Evolutionary conservation across 1,284 basidiomycete genomes (phyloP).

Genomic region (Pseudozyma flocculosa): DNA sequence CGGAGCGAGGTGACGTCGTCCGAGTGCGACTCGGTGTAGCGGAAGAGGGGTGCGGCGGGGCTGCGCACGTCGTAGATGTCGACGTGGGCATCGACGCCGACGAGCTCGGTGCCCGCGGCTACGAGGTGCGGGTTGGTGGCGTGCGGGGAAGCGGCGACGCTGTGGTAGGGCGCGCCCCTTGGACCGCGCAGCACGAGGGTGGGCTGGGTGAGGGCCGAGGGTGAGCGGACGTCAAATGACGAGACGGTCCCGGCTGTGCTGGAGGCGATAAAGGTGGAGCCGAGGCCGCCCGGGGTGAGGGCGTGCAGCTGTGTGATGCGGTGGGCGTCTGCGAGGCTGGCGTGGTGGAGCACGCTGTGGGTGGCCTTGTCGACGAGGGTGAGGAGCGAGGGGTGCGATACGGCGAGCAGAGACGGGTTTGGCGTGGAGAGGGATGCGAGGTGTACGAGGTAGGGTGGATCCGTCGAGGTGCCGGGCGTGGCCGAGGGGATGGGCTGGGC

Average conservation of each 20-base stretch:
- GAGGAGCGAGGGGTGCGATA: constrained; percentile 31
- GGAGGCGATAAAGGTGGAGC: constrained; percentile 20
- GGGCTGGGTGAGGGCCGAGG: constrained; percentile 5
- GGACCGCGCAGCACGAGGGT: constrained; percentile 21
- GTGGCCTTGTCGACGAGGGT: constrained; percentile 39
- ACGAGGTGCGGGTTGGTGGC: constrained; percentile 16
- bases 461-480: no score
- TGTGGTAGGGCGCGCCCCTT: constrained; percentile 41
- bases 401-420: constrained; percentile 17
- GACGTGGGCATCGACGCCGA: constrained; percentile 45
- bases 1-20: constrained; percentile 51
- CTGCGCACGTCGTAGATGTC: constrained; percentile 51
- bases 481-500: background rate
- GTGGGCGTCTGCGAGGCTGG: constrained; percentile 17
- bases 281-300: constrained; percentile 1
- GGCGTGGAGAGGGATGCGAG: background rate
- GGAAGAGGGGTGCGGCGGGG: constrained; percentile 22
- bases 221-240: constrained; percentile 31
- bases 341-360: constrained; percentile 19
- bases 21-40: constrained; percentile 53
- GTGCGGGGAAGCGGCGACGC: constrained; percentile 21
- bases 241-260: constrained; percentile 25
- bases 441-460: background rate
- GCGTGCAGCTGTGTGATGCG: constrained; percentile 27
- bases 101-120: constrained; percentile 51